Evolutionary conservation across 2,329 filamentous ascomycete species (phyloP), one percentile per base, ranked within the genome.

Genomic region (Pestalotiopsis sp.): DNA sequence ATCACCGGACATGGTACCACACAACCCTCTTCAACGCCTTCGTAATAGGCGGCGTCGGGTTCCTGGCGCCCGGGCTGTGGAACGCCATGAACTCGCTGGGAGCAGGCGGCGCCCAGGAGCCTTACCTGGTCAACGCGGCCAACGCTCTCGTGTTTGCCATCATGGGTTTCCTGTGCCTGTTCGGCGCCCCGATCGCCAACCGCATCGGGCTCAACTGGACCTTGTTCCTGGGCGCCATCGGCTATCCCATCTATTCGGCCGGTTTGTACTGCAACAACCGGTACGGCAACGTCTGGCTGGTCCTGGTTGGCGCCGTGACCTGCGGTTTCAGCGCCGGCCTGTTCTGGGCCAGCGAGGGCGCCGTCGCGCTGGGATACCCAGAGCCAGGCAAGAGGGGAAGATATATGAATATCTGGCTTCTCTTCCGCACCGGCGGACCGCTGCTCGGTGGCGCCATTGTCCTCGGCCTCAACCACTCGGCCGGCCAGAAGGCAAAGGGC

Each of bases 311-410:
- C 1, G 90, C 90, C 0, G 90, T 90, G 0, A 82, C 91, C 0
- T 93, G 91, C 71, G 91, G 92, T 9, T 84, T 93, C 38, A 90
- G 88, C 0, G 91, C 92, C 0, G 92, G 92, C 0, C 82, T 93
- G 0, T 93, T 94, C 77, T 94, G 92, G 92, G 90, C 89, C 82
- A 89, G 90, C 0, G 92, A 94, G 79, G 91, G 90, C 1, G 91
- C 92, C 0, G 90, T 94, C 65, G 91, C 91, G 0, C 85, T 94
- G 5, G 85, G 89, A 0, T 94, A 94, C 70, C 91, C 91, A 0
- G 91, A 93, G 74, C 90, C 91, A 0, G 88, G 87, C 71, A 92
- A 92, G 64, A 84, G 88, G 52, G 91, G 90, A 0, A 84, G 85
- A 3, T 88, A 90, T 17, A 80, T 94, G 1, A 91, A 91, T 0